Base-by-base conservation (phyloP, 306 rosid genomes). In the Cicer bijugum region DNA sequence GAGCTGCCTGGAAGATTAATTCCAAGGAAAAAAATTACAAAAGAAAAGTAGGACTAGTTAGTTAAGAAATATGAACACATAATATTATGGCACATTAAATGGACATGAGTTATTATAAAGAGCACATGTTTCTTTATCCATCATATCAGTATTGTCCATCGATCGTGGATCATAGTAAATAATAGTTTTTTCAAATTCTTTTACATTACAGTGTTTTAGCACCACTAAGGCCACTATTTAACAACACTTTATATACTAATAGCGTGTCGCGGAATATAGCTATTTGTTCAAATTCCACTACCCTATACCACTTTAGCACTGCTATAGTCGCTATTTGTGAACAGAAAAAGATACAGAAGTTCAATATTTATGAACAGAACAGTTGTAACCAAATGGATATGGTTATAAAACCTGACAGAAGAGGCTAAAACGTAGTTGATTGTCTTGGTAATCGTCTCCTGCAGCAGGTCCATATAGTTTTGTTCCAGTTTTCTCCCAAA, bases 401-500 rank as follows among this genome's bases (percentile, higher is more conserved):
- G 52, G 58, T 65, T 55, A 43, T 7, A 40, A 64, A 72, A 87
- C 92, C 92, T 77, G 89, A 83, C 97, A 91, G 67, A 91, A 84
- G 43, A 91, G 51, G 86, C 92, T 89, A 80, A 87, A 91, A 15
- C 97, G 82, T 47, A 84, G 86, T 77, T 85, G 88, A 67, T 91
- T 91, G 68, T 91, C 94, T 66, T 78, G 57, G 48, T 79, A 91
- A 86, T 91, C 97, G 4, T 79, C 82, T 78, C 97, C 97, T 3
- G 97, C 3, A 0, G 43, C 2, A 42, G 90, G 90, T 2, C 97
- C 97, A 17, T 91, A 91, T 51, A 91, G 52, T 84, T 91, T 91
- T 60, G 94, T 84, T 77, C 80, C 81, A 60, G 82, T 84, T 89
- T 88, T 84, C 14, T 94, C 97, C 97, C 92, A 91, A 7, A 91